Evolutionary conservation across 495 filamentous ascomycete genomes (phyloP), one percentile per base, ranked within the genome.

Genomic region (Articulospora tetracladia): DNA sequence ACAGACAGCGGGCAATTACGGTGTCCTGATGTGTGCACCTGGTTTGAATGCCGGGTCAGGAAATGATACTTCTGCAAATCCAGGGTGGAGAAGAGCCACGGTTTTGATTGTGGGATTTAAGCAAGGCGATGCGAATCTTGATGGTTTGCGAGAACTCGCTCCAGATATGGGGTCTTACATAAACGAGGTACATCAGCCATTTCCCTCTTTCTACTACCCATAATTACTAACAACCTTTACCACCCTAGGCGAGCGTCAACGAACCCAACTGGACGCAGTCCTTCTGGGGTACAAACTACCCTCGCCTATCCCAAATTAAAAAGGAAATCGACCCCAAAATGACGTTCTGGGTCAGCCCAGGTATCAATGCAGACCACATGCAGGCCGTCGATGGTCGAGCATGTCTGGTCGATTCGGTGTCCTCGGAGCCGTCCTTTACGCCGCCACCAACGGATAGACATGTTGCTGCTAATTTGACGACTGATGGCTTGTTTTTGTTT

Each of bases 301-400:
- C 66, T 1, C 68, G 75, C 7, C 66, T 82, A 51, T 52, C 70
- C 4, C 25, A 44, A 22, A 80, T 83, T 59, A 84, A 84, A 66
- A 67, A 73, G 34, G 70, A 72, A 48, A 75, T 83, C n/a, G 84
- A 90, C 69, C 84, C 85, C 0, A 52, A 73, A 3, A 74, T 78
- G 41, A 68, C 86, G 1, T 80, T 88, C 49, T 88, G 83, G 73
- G 86, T 77, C 34, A 66, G 63, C 13, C 80, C 79, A 3, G 84
- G 79, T 26, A 84, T 88, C 4, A 44, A 7, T 44, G 39, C 39
- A 11, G 7, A 44, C n/a, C 7, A 44, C 3, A 8, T 44, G 39
- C 8, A n/a, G n/a, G 10, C 7, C 17, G 15, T n/a, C 7, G n/a
- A 44, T 3, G 39, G 39, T 3, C 4, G 39, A 7, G 39, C 39